phyloP scores from a whole-genome alignment of 345 rosid species.

The Linum lewisii region DNA sequence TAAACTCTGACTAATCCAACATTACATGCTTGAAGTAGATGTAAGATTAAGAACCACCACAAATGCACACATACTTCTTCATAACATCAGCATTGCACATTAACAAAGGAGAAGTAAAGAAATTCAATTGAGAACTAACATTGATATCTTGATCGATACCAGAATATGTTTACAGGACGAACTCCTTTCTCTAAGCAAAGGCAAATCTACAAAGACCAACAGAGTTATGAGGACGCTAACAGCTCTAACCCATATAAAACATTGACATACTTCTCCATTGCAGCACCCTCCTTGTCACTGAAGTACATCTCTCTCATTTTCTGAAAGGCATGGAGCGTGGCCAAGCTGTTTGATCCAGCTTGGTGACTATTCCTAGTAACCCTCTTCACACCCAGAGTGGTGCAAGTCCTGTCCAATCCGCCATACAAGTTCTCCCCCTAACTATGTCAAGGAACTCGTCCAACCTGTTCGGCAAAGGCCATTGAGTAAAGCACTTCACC shows the following conservation, averaged over 20 bases:
- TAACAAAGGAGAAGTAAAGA: not conserved
- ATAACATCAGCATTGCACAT: not conserved
- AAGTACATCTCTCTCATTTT: conserved; percentile 5
- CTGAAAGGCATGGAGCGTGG: conserved; percentile 3
- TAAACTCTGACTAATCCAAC: no score
- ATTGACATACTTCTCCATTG: not conserved
- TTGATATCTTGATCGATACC: not conserved
- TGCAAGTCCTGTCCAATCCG: not conserved
- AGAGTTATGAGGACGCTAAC: not conserved
- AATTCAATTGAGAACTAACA: not conserved
- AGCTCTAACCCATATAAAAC: conserved; percentile 7
- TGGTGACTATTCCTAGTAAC: conserved; percentile 9
- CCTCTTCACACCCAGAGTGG: conserved; percentile 2
- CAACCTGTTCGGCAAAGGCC: conserved; percentile 36
- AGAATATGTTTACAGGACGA: not conserved
- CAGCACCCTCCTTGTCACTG: not conserved
- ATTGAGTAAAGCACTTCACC: conserved; percentile 66
- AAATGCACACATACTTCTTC: not conserved
- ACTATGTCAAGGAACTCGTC: conserved; percentile 36
- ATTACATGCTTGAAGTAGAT: no score
- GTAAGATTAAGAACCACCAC: no score
- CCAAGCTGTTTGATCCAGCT: conserved; percentile 10
- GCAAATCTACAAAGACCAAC: not conserved
- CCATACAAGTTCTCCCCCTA: conserved; percentile 27
- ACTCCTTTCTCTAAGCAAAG: not conserved